These are phyloP conservation scores for Rachicladosporium sp. DNA, from an alignment of 2,329 filamentous ascomycete species.

Conservation along the genomic window DNA sequence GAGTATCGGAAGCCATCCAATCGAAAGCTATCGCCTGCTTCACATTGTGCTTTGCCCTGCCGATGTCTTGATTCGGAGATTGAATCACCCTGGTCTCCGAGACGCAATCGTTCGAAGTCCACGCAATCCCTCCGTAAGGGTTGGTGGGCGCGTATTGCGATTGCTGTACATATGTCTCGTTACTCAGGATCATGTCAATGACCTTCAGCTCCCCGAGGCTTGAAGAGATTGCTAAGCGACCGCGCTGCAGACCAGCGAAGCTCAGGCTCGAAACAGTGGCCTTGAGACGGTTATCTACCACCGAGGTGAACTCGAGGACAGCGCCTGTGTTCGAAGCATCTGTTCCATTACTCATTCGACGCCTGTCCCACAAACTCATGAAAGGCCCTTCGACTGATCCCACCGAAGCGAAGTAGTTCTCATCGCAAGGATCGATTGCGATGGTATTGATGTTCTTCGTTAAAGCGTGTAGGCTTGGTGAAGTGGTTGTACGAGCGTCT, in stretches of 20 bases:
- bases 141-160: slow-evolving; percentile 15
- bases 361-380: slow-evolving; percentile 67
- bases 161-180: slow-evolving; percentile 2
- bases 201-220: slow-evolving; percentile 47
- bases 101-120: slow-evolving; percentile 33
- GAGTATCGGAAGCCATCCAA: slow-evolving; percentile 39
- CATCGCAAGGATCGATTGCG: slow-evolving; percentile 65
- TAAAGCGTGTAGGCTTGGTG: slow-evolving; percentile 30
- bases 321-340: slow-evolving; percentile 41
- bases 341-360: slow-evolving; percentile 37
- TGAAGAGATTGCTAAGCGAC: slow-evolving; percentile 46
- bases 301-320: slow-evolving; percentile 45
- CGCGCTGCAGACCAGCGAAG: slow-evolving; percentile 46
- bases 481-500: slow-evolving; percentile 3
- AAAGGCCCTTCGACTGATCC: slow-evolving; percentile 59
- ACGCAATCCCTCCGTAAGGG: slow-evolving; percentile 22
- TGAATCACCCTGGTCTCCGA: slow-evolving; percentile 30
- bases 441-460: slow-evolving; percentile 54
- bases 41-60: slow-evolving; percentile 32
- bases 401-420: slow-evolving; percentile 75
- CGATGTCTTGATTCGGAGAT: slow-evolving; percentile 34
- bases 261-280: slow-evolving; percentile 50
- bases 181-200: slow-evolving; percentile 14
- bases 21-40: slow-evolving; percentile 47
- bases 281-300: slow-evolving; percentile 36